A percentile compares a stretch with the other conserved stretches of the same genome.
These are phyloP conservation scores for Microdochium bolleyi DNA, from an alignment of 2,329 filamentous ascomycete genomes.

Conservation along the genomic window DNA sequence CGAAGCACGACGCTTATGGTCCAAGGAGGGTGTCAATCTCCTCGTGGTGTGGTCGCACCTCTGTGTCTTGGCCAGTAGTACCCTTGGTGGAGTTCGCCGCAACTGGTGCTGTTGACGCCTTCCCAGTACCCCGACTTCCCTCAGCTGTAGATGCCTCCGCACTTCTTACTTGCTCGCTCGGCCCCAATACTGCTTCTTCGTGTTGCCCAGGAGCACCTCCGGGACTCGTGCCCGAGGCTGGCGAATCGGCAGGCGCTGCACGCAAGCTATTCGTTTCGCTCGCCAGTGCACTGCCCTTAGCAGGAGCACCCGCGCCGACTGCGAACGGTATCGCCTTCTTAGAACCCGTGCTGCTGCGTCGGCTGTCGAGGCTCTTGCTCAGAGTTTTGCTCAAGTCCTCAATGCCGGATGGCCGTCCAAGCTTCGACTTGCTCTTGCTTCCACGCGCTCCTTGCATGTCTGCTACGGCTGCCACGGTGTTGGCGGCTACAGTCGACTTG, in stretches of 20 bases:
- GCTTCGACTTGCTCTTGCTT: conserved; percentile 30
- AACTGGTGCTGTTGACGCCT: neutral
- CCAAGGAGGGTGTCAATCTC: neutral
- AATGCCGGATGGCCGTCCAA: conserved; percentile 37
- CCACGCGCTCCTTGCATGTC: conserved; percentile 47
- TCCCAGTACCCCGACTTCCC: neutral
- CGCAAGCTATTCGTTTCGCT: conserved; percentile 54
- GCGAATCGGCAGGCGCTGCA: conserved; percentile 32
- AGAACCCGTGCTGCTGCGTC: conserved; percentile 79
- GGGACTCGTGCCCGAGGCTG: conserved; percentile 24
- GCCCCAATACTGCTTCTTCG: neutral
- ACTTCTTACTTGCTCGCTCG: neutral
- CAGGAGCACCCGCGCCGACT: conserved; percentile 26
- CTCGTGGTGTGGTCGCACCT: neutral
- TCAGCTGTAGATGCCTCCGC: neutral
- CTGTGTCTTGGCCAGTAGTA: neutral
- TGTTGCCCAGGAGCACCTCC: neutral
- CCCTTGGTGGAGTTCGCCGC: neutral
- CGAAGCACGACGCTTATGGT: neutral
- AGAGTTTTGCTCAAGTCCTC: conserved; percentile 70
- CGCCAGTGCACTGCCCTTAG: conserved; percentile 43
- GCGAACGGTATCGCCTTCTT: conserved; percentile 63
- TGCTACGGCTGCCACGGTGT: conserved; percentile 78
- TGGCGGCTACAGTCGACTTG: conserved; percentile 84
- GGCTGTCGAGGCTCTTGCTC: conserved; percentile 83